Base-by-base conservation (phyloP, 352 stramenopile genomes). In the Pythium coloratum region DNA sequence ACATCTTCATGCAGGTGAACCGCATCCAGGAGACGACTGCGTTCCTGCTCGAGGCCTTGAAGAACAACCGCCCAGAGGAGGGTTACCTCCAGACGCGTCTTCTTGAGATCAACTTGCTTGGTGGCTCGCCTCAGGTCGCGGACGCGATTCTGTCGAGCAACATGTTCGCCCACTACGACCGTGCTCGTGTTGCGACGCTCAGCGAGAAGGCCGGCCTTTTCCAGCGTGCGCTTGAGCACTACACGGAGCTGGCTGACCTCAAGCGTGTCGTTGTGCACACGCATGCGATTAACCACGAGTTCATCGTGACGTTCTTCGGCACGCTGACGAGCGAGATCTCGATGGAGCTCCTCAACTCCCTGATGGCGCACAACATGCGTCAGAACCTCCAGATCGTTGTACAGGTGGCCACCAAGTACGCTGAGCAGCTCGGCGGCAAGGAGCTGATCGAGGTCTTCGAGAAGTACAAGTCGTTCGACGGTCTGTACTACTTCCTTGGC, bases 101-200 rank as follows among this genome's bases (percentile, higher is more conserved):
- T 53, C 78, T 99, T 36, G 98, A 99, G 76, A 99, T 99, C 84
- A 99, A 99, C 85, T 84, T 99, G 38, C 88, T 99, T n/a, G 97
- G 97, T 55, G 98, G 98, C 36, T 98, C 97, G 33, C 97, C 98
- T 28, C 97, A 99, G 78, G 97, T 99, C 36, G 98, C 97, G 12
- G 98, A 99, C 79, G 97, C 98, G 20, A 99, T 99, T 75, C 86
- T 99, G 72, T 99, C 98, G 71, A 96, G 91, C 82, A 98, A 99
- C 76, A 99, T 99, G 84, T 98, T 99, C 72, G 97, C 93, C 14
- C 97, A 99, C 82, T 99, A 99, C 76, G 98, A 99, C 79, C 87
- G 95, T 56, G 79, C 93, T 44, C 96, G 98, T 72, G 97, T 99
- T 61, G 98, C 96, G 67, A 97, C 98, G 68, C 82, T 99, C 32